Base-by-base conservation (phyloP, 495 filamentous ascomycete genomes). In the Aspergillus sparsus region DNA sequence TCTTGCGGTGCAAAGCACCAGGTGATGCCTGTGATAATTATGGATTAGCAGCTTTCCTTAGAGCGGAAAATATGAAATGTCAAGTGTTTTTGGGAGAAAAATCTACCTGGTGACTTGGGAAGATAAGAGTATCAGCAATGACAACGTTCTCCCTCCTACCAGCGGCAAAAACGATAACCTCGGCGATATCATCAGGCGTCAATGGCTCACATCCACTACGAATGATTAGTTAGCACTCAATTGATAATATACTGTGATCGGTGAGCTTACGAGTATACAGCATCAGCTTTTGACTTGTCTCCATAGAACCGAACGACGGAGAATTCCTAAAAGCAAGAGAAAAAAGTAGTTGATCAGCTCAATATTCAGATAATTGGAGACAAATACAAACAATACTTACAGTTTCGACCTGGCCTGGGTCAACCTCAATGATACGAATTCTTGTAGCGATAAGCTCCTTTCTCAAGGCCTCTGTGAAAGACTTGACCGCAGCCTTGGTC, bases 341-440 rank as follows among this genome's bases (percentile, higher is more conserved):
- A 11, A n/a, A 50, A 49, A 39, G 45, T 8, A 37, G 53, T n/a
- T n/a, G 7, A 59, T 65, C 55, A 63, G 60, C 45, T 41, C 9
- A 27, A 3, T 3, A 27, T 27, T 27, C 21, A 3, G 21, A 2
- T 50, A 5, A 16, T n/a, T 5, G 0, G 4, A 37, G 34, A 44
- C 13, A n/a, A 53, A 16, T 46, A 57, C 15, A 55, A 69, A 50
- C 49, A 50, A 45, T 9, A 60, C 82, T 55, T 73, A 89, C 88
- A 16, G 94, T 98, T 82, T 98, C 93, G 49, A 98, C 94, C 76
- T 97, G 94, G 42, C 94, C 94, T 7, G 94, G 94, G 68, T 97
- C 94, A 60, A 98, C 80, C 77, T 94, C 92, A 59, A 97, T 93
- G 51, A 98, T 81, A 21, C 94, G 77, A 51, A 98, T 93, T 46